Base-by-base conservation (phyloP, 2,329 filamentous ascomycete genomes). In the Trichoderma sp. region DNA sequence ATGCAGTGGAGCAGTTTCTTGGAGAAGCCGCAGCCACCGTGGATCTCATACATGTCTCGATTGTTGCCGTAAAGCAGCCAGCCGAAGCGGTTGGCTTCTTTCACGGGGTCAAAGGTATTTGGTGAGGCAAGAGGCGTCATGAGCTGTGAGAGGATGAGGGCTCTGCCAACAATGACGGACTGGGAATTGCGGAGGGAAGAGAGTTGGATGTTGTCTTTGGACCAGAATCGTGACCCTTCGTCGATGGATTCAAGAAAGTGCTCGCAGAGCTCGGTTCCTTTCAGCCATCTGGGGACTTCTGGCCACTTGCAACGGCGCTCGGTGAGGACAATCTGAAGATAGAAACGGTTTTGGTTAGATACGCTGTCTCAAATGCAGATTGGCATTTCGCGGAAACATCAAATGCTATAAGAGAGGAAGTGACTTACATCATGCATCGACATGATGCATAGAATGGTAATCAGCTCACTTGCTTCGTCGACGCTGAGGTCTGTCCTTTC, bases 1-100 rank as follows among this genome's bases (percentile, higher is more conserved):
- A 82, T 74, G 13, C 73, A 74, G 58, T 81, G 76, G 26, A 82
- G 74, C 4, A 82, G 72, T 51, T 77, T 79, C 63, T 79, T 81
- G 0, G 80, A 82, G 67, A 82, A 82, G 11, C 80, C 80, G 58
- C 80, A 82, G 0, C 79, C 80, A 10, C 80, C 80, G 56, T 82
- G 80, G 4, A 82, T 80, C 63, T 81, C 75, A 39, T 76, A 77
- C 70, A 78, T 76, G 13, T 81, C 78, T 21, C 68, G 70, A 39
- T 76, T 73, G 0, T 75, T 76, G 3, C 79, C 80, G 52, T 81
- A 80, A 0, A 80, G 73, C 10, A 82, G 75, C 79, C 80, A 82
- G 8, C 75, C 77, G 59, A 82, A 82, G 28, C 79, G 75, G 3
- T 72, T 69, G 1, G 76, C 70, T 60, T 80, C 76, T 11, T 71